Evolutionary conservation across 345 rosid species (phyloP).

Genomic region (Eucalyptus lansdowneana): DNA sequence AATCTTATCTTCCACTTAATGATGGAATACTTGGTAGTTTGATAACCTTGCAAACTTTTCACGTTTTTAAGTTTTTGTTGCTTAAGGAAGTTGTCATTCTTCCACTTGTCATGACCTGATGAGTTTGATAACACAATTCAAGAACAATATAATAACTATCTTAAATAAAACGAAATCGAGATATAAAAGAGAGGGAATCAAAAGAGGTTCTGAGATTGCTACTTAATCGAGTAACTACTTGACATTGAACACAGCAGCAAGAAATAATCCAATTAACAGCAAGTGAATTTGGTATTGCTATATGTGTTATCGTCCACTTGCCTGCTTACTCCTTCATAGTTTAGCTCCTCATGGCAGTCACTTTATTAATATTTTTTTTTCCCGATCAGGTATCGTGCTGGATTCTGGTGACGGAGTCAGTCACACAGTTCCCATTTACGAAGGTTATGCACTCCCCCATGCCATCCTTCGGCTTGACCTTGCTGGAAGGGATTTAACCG

Average conservation of each 20-base stretch:
- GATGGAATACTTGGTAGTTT: background rate
- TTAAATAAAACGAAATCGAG: background rate
- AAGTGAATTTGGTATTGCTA: background rate
- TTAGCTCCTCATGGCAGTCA: background rate
- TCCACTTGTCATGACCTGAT: background rate
- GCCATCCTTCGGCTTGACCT: conserved; percentile 60
- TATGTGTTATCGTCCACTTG: background rate
- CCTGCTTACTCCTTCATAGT: background rate
- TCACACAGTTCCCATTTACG: conserved; percentile 56
- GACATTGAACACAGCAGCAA: background rate
- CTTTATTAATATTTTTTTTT: background rate
- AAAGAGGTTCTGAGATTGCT: background rate
- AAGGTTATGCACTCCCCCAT: conserved; percentile 58
- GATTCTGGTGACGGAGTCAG: conserved; percentile 57
- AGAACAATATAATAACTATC: background rate
- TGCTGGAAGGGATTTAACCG: conserved; percentile 53
- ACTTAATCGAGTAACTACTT: background rate
- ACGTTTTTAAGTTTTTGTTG: background rate
- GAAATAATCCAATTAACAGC: background rate
- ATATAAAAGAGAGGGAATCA: background rate
- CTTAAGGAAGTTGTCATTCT: background rate
- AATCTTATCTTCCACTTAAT: background rate
- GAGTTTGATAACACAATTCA: background rate
- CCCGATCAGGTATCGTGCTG: conserved; percentile 34
- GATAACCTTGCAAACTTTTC: background rate